phyloP scores from a whole-genome alignment of 2,329 filamentous ascomycete genomes.

The Dothistroma pini region DNA sequence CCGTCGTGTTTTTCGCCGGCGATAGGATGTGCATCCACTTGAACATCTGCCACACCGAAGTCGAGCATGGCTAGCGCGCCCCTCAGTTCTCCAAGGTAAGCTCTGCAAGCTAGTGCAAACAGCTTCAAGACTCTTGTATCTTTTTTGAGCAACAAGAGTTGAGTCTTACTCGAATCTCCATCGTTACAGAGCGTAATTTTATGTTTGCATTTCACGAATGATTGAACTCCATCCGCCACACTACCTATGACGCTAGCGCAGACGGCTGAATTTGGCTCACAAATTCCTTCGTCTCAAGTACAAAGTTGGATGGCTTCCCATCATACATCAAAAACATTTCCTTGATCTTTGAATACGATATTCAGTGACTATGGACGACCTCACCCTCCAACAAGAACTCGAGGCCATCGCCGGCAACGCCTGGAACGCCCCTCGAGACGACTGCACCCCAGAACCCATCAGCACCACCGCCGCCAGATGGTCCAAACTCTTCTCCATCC shows the following conservation, averaged over 20 bases:
- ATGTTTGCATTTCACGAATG: too few relatives aligned
- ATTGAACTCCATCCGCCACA: not conserved
- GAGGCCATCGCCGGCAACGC: constrained; percentile 29
- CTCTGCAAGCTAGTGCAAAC: not conserved
- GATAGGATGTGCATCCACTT: too few relatives aligned
- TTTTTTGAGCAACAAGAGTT: too few relatives aligned
- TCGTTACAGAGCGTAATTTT: too few relatives aligned
- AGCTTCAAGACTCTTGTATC: too few relatives aligned
- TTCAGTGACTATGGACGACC: constrained; percentile 22
- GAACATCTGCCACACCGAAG: too few relatives aligned
- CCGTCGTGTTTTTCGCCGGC: too few relatives aligned
- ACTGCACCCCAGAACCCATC: constrained; percentile 21
- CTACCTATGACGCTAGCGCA: not conserved
- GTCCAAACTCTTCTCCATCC: constrained; percentile 37
- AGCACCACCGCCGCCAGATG: constrained; percentile 32
- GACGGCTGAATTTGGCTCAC: not conserved
- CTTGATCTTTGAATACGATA: too few relatives aligned
- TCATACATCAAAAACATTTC: too few relatives aligned
- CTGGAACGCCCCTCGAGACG: constrained; percentile 1
- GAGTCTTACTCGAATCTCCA: too few relatives aligned
- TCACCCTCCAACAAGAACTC: constrained; percentile 25
- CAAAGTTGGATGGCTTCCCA: not conserved
- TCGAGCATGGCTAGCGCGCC: not conserved
- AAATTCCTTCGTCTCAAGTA: not conserved
- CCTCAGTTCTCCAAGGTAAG: not conserved